These are phyloP conservation scores for Apiotrichum porosum DNA, from an alignment of 1,284 basidiomycete species.

Conservation along the genomic window DNA sequence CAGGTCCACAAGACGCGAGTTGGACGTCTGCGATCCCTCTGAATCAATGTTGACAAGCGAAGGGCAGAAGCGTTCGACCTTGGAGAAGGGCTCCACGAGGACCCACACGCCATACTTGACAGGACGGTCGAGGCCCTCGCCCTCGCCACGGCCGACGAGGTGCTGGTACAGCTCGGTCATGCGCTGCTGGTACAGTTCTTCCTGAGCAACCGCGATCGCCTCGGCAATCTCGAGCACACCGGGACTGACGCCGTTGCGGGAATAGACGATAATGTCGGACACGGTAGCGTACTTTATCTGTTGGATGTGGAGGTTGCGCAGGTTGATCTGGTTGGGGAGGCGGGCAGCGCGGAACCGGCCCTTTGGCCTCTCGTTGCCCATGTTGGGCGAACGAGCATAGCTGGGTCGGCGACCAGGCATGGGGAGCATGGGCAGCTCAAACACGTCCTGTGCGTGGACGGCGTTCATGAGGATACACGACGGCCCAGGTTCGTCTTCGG, in stretches of 20 bases:
- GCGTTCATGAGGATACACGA: constrained; percentile 44
- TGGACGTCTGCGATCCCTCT: constrained; percentile 43
- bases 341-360: constrained; percentile 37
- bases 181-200: constrained; percentile 39
- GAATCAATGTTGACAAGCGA: constrained; percentile 55
- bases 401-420: constrained; percentile 10
- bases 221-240: constrained; percentile 54
- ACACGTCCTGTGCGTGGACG: constrained; percentile 43
- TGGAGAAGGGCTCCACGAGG: constrained; percentile 59
- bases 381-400: constrained; percentile 3
- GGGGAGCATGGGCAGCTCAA: constrained; percentile 37
- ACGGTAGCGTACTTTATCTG: constrained; percentile 77
- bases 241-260: constrained; percentile 51
- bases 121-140: constrained; percentile 47
- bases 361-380: constrained; percentile 1
- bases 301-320: constrained; percentile 49
- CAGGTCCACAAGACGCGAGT: constrained; percentile 51
- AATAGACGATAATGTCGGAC: constrained; percentile 83
- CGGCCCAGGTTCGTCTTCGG: constrained; percentile 30
- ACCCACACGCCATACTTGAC: constrained; percentile 82
- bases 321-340: constrained; percentile 44
- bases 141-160: constrained; percentile 14
- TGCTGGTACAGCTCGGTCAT: constrained; percentile 39
- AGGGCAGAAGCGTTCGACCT: constrained; percentile 52
- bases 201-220: constrained; percentile 44